These are phyloP conservation scores for Aureobasidium sp. DNA, from an alignment of 2,329 filamentous ascomycete genomes.

Conservation along the genomic window DNA sequence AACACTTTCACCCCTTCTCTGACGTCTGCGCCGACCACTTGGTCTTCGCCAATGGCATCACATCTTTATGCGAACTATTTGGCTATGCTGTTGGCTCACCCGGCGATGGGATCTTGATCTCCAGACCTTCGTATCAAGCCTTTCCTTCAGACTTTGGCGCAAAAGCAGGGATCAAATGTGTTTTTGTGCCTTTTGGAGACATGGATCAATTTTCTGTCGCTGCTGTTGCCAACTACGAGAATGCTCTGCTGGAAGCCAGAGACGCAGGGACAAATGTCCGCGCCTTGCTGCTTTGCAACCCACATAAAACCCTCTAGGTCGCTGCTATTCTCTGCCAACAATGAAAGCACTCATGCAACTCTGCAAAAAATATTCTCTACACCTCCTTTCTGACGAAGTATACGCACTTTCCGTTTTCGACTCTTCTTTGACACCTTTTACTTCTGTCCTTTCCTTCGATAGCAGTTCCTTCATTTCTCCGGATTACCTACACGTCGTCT, in stretches of 20 bases:
- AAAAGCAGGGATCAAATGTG: constrained; percentile 33
- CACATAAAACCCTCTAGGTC: constrained; percentile 37
- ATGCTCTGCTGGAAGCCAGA: constrained; percentile 29
- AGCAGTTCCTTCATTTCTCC: constrained; percentile 17
- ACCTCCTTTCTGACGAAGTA: constrained; percentile 33
- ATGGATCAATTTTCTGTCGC: constrained; percentile 34
- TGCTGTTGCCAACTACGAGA: constrained; percentile 33
- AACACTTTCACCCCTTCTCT: constrained; percentile 32
- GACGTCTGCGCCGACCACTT: constrained; percentile 34
- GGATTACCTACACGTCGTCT: constrained; percentile 28
- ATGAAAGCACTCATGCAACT: constrained; percentile 25
- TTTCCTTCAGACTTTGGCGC: constrained; percentile 44
- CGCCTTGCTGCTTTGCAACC: constrained; percentile 39
- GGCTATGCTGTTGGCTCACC: constrained; percentile 37
- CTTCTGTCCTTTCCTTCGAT: constrained; percentile 24
- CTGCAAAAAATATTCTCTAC: constrained; percentile 27
- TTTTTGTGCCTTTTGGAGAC: constrained; percentile 33
- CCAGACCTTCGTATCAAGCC: constrained; percentile 41
- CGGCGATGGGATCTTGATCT: constrained; percentile 39
- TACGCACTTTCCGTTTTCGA: constrained; percentile 29
- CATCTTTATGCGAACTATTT: constrained; percentile 32
- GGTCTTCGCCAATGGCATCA: constrained; percentile 35
- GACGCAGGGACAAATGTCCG: constrained; percentile 29
- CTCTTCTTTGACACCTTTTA: constrained; percentile 20
- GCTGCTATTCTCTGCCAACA: constrained; percentile 25